phyloP scores from a whole-genome alignment of 2,329 filamentous ascomycete genomes.

The Xylariaceae sp. region DNA sequence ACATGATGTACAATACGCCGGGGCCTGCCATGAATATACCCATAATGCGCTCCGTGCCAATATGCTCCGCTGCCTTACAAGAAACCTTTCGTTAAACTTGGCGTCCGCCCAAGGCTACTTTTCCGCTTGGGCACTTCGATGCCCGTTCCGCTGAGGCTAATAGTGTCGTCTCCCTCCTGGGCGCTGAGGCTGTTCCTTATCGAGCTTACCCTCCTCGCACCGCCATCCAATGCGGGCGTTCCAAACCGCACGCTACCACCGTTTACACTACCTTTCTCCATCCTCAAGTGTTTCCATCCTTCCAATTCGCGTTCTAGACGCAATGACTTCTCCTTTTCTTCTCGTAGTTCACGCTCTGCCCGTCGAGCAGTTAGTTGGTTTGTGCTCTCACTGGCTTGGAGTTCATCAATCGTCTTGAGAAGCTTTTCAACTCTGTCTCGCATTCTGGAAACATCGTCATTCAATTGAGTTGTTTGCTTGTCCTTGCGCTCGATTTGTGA shows the following conservation, averaged over 20 bases:
- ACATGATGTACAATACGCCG: constrained; percentile 11
- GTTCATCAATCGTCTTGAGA: constrained; percentile 88
- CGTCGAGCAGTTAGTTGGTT: constrained; percentile 83
- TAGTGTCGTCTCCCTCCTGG: constrained; percentile 48
- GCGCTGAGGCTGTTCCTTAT: constrained; percentile 62
- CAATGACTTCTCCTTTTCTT: constrained; percentile 83
- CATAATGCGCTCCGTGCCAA: constrained; percentile 10
- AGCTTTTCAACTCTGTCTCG: constrained; percentile 92
- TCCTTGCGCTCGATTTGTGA: constrained; percentile 92
- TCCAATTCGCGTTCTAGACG: constrained; percentile 89
- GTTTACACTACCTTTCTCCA: constrained; percentile 60
- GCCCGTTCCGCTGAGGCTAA: constrained; percentile 41
- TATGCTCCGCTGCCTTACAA: constrained; percentile 52
- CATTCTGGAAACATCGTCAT: constrained; percentile 83
- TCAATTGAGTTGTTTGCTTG: constrained; percentile 80
- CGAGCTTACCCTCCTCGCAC: constrained; percentile 41
- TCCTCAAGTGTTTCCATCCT: constrained; percentile 77
- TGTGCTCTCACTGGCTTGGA: constrained; percentile 84
- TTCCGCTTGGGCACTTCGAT: constrained; percentile 69
- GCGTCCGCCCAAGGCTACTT: constrained; percentile 66
- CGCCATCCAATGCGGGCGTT: constrained; percentile 35
- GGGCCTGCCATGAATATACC: constrained; percentile 16
- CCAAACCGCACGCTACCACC: constrained; percentile 37
- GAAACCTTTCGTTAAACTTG: constrained; percentile 81
- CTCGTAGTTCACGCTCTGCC: constrained; percentile 86